phyloP scores from a whole-genome alignment of 495 filamentous ascomycete genomes.

The Aspergillus sclerotiicarbonarius region DNA sequence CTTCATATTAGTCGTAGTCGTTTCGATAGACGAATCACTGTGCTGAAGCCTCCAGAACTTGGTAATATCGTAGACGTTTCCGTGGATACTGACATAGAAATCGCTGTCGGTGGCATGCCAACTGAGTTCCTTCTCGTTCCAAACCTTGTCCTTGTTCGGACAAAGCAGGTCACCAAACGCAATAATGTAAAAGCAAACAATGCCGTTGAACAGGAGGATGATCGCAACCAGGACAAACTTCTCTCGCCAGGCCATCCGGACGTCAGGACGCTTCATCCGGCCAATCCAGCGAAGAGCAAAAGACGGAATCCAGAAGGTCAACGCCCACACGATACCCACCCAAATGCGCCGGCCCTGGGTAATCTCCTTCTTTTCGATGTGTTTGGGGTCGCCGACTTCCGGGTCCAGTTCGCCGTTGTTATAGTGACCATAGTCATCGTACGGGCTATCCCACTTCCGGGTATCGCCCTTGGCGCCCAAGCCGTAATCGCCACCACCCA shows the following conservation, averaged over 20 bases:
- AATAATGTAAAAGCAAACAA: slow-evolving; percentile 91
- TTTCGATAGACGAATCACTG: slow-evolving; percentile 62
- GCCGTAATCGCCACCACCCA: slow-evolving; percentile 76
- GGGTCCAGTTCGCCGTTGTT: slow-evolving; percentile 61
- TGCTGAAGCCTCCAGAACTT: slow-evolving; percentile 84
- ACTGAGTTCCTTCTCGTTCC: slow-evolving; percentile 69
- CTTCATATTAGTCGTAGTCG: slow-evolving; percentile 65
- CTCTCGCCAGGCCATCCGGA: slow-evolving; percentile 95
- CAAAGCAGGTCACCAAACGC: slow-evolving; percentile 81
- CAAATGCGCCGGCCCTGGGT: slow-evolving; percentile 66
- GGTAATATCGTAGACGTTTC: slow-evolving; percentile 87
- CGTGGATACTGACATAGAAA: slow-evolving; percentile 86
- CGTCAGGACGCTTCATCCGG: slow-evolving; percentile 95
- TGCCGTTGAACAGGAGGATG: slow-evolving; percentile 79
- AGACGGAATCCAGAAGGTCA: slow-evolving; percentile 96
- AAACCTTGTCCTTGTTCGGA: slow-evolving; percentile 88
- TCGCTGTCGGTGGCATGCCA: slow-evolving; percentile 69
- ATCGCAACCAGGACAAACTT: slow-evolving; percentile 80
- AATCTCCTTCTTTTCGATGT: slow-evolving; percentile 69
- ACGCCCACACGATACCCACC: slow-evolving; percentile 76
- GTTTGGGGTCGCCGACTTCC: slow-evolving; percentile 71
- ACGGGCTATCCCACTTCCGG: slow-evolving; percentile 63
- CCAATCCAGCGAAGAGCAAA: slow-evolving; percentile 76
- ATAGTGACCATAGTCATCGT: slow-evolving; percentile 58
- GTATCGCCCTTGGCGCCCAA: slow-evolving; percentile 83